phyloP scores from a whole-genome alignment of 2,329 filamentous ascomycete genomes.

The Fusarium burgessii region DNA sequence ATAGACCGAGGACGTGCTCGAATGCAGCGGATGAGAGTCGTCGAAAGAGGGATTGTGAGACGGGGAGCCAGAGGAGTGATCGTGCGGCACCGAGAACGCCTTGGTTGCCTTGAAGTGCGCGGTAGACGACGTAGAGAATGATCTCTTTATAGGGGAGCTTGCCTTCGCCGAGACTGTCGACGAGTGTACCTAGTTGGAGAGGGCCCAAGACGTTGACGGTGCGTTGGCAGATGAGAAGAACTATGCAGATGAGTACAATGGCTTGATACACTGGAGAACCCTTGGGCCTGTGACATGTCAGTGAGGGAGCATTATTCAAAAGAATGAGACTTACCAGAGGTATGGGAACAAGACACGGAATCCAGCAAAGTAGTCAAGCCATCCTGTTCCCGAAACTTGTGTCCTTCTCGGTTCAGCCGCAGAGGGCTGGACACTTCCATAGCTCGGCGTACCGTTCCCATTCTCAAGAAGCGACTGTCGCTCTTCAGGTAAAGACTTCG shows the following conservation, averaged over 20 bases:
- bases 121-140: slow-evolving; percentile 58
- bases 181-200: slow-evolving; percentile 56
- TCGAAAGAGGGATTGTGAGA: slow-evolving; percentile 58
- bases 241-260: slow-evolving; percentile 56
- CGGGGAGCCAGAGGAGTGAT: slow-evolving; percentile 61
- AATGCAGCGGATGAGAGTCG: slow-evolving; percentile 59
- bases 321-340: slow-evolving; percentile 51
- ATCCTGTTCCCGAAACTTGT: slow-evolving; percentile 53
- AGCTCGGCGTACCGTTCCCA: slow-evolving; percentile 49
- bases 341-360: slow-evolving; percentile 60
- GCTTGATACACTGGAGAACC: slow-evolving; percentile 56
- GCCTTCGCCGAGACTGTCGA: slow-evolving; percentile 56
- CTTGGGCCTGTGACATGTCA: slow-evolving; percentile 53
- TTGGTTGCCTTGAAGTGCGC: slow-evolving; percentile 60
- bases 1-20: slow-evolving; percentile 60
- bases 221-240: slow-evolving; percentile 57
- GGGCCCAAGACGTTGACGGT: slow-evolving; percentile 59
- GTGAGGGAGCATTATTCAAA: not conserved
- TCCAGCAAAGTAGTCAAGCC: slow-evolving; percentile 61
- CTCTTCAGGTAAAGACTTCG: slow-evolving; percentile 51
- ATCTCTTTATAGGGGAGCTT: slow-evolving; percentile 58
- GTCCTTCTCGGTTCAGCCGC: slow-evolving; percentile 41
- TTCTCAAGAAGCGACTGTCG: slow-evolving; percentile 56
- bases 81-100: slow-evolving; percentile 57
- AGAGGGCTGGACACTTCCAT: slow-evolving; percentile 43